Percentiles rank a stretch among this genome's conserved stretches.
Evolutionary conservation across 2,329 filamentous ascomycete species (phyloP).

Genomic region (Xylaria sp.): DNA sequence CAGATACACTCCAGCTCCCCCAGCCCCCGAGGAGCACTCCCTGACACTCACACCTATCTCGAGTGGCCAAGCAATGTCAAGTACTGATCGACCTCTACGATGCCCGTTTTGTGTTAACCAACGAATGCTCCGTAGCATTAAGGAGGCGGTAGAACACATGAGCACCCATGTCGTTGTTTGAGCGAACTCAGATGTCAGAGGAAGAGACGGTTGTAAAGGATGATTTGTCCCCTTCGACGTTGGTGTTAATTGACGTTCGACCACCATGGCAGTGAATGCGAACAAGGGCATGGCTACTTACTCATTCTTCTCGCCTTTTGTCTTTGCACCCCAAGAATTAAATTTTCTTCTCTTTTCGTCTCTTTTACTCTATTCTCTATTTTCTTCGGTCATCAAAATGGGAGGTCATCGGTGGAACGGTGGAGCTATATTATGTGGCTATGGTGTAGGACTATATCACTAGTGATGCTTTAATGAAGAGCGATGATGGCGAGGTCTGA

Average conservation of each 20-base stretch:
- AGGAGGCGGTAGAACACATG: slow-evolving; percentile 71
- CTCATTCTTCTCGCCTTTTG: not conserved
- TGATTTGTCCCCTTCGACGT: not conserved
- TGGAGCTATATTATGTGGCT: slow-evolving; percentile 14
- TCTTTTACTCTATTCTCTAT: not conserved
- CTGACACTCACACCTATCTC: slow-evolving; percentile 67
- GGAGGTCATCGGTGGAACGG: slow-evolving; percentile 2
- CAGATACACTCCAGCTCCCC: slow-evolving; percentile 45
- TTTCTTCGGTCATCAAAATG: slow-evolving; percentile 15
- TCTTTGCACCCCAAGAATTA: not conserved
- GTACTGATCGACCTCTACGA: slow-evolving; percentile 62
- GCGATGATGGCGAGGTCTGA: slow-evolving; percentile 21
- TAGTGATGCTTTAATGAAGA: slow-evolving; percentile 30
- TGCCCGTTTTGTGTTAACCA: slow-evolving; percentile 72
- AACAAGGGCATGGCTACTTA: not conserved
- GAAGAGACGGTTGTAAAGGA: not conserved
- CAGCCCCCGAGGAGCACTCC: slow-evolving; percentile 53
- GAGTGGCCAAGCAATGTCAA: slow-evolving; percentile 59
- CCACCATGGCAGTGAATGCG: not conserved
- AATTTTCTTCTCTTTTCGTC: not conserved
- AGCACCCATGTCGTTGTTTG: slow-evolving; percentile 69
- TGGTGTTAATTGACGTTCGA: not conserved
- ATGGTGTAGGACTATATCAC: slow-evolving; percentile 1
- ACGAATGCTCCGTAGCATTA: slow-evolving; percentile 69
- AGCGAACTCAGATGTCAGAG: not conserved